A percentile compares a stretch with the other conserved stretches of the same genome.
Evolutionary conservation across 2,329 filamentous ascomycete genomes (phyloP).

Genomic region (Diaporthe destruens): DNA sequence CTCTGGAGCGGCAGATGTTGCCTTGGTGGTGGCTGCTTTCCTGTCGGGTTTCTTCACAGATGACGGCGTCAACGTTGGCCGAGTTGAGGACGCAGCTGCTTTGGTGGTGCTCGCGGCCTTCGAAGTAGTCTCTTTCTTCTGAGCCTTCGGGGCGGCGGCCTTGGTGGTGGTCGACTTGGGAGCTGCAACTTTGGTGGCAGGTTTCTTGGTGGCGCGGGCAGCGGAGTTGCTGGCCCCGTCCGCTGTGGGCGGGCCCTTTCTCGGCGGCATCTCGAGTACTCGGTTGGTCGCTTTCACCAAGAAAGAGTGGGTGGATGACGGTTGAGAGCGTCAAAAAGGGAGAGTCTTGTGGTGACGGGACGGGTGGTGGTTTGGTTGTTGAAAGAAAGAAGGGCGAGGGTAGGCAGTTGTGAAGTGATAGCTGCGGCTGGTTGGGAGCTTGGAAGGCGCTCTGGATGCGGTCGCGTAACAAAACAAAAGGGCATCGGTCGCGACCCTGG

Average conservation of each 20-base stretch:
- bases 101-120: constrained; percentile 34
- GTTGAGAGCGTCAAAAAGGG: no score
- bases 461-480: constrained; percentile 32
- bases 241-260: constrained; percentile 43
- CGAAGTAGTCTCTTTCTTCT: constrained; percentile 27
- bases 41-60: constrained; percentile 30
- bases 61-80: not conserved
- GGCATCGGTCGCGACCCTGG: constrained; percentile 9
- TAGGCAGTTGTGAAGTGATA: not conserved
- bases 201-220: constrained; percentile 42
- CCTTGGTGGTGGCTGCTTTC: constrained; percentile 40
- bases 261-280: constrained; percentile 28
- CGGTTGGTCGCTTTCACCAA: constrained; percentile 41
- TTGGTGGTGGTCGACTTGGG: not conserved
- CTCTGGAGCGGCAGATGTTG: constrained; percentile 39
- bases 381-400: not conserved
- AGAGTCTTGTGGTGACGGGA: no score
- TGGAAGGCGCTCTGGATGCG: constrained; percentile 26
- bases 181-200: not conserved
- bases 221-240: not conserved
- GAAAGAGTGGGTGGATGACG: constrained; percentile 22
- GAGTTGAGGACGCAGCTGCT: not conserved
- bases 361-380: not conserved
- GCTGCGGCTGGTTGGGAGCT: constrained; percentile 20
- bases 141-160: constrained; percentile 24